Base-by-base conservation (phyloP, 306 rosid genomes). In the Urtica urens region DNA sequence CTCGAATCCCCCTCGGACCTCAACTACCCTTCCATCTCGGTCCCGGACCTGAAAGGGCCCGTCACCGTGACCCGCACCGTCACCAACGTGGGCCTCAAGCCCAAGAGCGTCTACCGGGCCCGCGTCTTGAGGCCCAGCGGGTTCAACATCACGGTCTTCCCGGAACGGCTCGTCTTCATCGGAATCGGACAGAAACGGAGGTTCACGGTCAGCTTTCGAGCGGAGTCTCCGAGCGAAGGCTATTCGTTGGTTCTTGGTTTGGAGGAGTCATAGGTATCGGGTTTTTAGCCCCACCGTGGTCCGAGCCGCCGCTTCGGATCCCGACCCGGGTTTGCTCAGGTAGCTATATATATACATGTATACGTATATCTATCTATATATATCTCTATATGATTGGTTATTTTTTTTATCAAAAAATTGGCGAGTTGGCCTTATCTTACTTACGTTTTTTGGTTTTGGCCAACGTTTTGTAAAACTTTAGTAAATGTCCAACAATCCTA, bases 1-100 rank as follows among this genome's bases (percentile, higher is more conserved):
- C 67, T 76, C 50, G 55, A 46, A 63, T 55, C 75, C 57, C 73
- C 87, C 26, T 70, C 81, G 0, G 64, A 65, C 49, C 79, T 83
- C 33, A 83, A 83, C 64, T 73, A 83, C 74, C 87, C 94, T 25
- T 83, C 94, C 24, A 73, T 83, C 57, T 46, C 76, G 22, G 85
- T 83, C 18, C 84, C 87, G 8, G 68, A 69, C 69, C 94, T 79
- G 42, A 61, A 71, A 58, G 79, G 70, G 46, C 59, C 18, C 37
- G 58, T 57, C 50, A 57, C 87, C 10, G 78, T 77, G 17, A 71
- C 80, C 20, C 63, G 94, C 55, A 69, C 63, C 10, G 84, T 83
- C 53, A 83, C 84, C 25, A 83, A 83, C 53, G 82, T 83, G 35
- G 87, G 94, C 3, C n/a, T n/a, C 59, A 46, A 15, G 52, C 79